These are phyloP conservation scores for Penicillium chermesinum DNA, from an alignment of 495 filamentous ascomycete species.

Conservation along the genomic window DNA sequence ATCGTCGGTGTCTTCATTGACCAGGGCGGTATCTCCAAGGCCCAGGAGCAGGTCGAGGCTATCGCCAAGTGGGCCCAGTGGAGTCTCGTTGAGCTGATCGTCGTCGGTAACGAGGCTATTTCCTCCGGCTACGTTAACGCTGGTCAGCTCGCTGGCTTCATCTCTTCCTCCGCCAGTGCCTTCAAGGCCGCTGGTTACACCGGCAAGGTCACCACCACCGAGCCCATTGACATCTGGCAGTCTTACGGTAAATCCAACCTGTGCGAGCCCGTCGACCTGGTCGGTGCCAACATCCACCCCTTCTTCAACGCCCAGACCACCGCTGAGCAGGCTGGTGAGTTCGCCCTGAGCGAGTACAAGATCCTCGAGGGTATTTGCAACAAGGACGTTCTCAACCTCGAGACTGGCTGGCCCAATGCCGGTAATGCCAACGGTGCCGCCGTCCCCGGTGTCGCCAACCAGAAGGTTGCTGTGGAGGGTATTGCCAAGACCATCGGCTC, in stretches of 20 bases:
- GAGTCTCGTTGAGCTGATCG: slow-evolving; percentile 69
- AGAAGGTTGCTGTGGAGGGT: slow-evolving; percentile 62
- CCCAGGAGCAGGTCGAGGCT: slow-evolving; percentile 62
- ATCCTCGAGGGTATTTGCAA: slow-evolving; percentile 62
- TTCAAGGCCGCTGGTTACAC: slow-evolving; percentile 60
- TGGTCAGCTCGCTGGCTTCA: slow-evolving; percentile 60
- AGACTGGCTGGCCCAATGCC: slow-evolving; percentile 82
- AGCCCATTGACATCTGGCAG: slow-evolving; percentile 69
- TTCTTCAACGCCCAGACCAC: slow-evolving; percentile 75
- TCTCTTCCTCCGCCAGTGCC: slow-evolving; percentile 46
- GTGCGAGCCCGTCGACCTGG: slow-evolving; percentile 69
- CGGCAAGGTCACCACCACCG: slow-evolving; percentile 76
- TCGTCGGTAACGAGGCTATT: slow-evolving; percentile 87
- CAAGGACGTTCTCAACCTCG: slow-evolving; percentile 68
- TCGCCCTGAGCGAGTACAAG: slow-evolving; percentile 61
- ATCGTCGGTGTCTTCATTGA: slow-evolving; percentile 85
- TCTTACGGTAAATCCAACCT: slow-evolving; percentile 47
- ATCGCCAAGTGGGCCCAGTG: slow-evolving; percentile 72
- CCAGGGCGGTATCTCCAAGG: slow-evolving; percentile 52
- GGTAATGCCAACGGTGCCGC: slow-evolving; percentile 68
- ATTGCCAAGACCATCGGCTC: slow-evolving; percentile 54
- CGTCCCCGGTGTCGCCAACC: slow-evolving; percentile 59
- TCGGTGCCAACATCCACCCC: slow-evolving; percentile 82
- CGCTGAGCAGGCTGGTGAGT: slow-evolving; percentile 63
- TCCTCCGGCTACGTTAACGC: slow-evolving; percentile 62